Conservation (phyloP, 768 basidiomycete genomes). For the Leccinum longicurvipes region DNA sequence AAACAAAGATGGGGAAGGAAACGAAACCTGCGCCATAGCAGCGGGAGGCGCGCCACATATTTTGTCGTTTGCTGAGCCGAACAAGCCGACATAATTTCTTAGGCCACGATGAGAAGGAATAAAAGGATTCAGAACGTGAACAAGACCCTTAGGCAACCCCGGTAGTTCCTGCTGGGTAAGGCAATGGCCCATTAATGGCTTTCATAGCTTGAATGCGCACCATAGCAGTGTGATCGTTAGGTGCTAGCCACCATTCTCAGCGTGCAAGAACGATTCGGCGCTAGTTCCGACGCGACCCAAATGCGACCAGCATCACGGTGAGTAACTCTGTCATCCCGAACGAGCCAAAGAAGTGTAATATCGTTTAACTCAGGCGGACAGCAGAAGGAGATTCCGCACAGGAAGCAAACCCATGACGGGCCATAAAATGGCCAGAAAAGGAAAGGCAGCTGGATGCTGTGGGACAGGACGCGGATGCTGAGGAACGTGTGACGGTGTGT, state of each 20-base stretch:
- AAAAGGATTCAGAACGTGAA: background rate
- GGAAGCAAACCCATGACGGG: background rate
- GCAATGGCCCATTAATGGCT: background rate
- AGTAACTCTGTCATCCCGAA: no score
- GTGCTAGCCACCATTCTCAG: no score
- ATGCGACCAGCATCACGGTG: no score
- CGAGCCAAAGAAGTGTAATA: no score
- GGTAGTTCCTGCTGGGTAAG: background rate
- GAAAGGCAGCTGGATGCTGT: constrained; percentile 1
- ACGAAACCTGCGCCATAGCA: background rate
- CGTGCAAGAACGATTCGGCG: no score
- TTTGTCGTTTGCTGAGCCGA: background rate
- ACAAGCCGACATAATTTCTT: background rate
- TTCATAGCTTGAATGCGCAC: no score
- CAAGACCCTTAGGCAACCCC: background rate
- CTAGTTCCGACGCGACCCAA: no score
- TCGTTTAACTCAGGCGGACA: background rate
- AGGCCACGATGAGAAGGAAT: background rate
- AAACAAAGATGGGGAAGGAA: background rate
- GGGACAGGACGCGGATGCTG: background rate
- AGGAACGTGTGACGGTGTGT: constrained; percentile 16
- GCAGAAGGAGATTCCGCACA: background rate
- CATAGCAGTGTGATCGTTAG: no score
- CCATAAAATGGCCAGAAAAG: constrained; percentile 6
- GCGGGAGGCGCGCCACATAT: background rate